phyloP scores from a whole-genome alignment of 129 eudicot species.

The Chrysanthemum seticuspe region DNA sequence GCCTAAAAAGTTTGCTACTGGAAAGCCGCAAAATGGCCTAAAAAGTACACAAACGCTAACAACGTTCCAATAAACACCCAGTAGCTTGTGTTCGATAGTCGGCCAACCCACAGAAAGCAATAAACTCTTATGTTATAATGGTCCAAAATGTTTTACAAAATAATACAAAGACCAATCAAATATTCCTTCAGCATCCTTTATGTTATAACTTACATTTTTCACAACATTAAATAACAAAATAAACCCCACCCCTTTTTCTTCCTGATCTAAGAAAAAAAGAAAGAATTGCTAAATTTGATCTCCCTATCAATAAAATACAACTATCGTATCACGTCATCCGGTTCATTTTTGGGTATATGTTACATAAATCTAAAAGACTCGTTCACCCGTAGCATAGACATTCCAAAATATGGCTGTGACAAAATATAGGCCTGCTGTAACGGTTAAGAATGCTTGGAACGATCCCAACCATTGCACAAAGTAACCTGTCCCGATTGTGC shows the following conservation, averaged over 20 bases:
- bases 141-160: slow-evolving; percentile 14
- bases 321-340: slow-evolving; percentile 1
- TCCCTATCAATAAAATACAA: slow-evolving; percentile 15
- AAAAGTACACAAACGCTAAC: neutral
- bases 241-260: neutral
- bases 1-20: no score
- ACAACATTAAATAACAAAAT: slow-evolving; percentile 14
- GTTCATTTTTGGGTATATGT: neutral
- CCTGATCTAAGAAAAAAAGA: neutral
- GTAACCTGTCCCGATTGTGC: slow-evolving; percentile 88
- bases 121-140: neutral
- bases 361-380: slow-evolving; percentile 52
- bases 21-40: neutral
- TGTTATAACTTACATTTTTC: slow-evolving; percentile 16
- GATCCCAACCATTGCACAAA: slow-evolving; percentile 98
- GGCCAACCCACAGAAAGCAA: no score
- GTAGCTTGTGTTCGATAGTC: neutral
- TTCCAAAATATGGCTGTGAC: slow-evolving; percentile 79
- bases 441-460: slow-evolving; percentile 80
- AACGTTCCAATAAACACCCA: slow-evolving; percentile 8
- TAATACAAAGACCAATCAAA: slow-evolving; percentile 21
- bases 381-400: slow-evolving; percentile 77
- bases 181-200: slow-evolving; percentile 8
- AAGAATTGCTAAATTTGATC: slow-evolving; percentile 1
- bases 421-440: slow-evolving; percentile 83